Evolutionary conservation across 1,284 basidiomycete genomes (phyloP), one percentile per base, ranked within the genome.

Genomic region (Vanrija sp.): DNA sequence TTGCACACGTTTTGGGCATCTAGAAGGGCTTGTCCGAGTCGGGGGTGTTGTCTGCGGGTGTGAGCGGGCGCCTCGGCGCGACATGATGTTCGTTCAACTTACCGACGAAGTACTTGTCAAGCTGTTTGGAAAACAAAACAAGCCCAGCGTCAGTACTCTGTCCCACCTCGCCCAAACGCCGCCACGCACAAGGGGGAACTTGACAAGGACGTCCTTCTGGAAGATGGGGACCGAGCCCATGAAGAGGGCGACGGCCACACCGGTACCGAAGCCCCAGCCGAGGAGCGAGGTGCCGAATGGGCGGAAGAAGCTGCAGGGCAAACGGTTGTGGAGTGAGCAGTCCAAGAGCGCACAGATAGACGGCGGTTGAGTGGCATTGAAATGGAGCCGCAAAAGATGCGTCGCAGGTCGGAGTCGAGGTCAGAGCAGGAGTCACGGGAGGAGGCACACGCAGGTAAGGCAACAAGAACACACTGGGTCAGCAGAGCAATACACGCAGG

Each of bases 11-110:
- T 39, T 39, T 39, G 2, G 42, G 16, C n/a, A 23, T 55, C 62
- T 73, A 77, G 72, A 76, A 77, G 43, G 75, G 75, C 66, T 77
- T 75, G 68, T 77, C 75, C 25, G 63, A 68, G 51, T 71, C 74
- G 43, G 74, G 75, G 49, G 69, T 73, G 49, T 61, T 71, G 69
- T 77, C 75, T 69, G 54, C 21, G 34, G 34, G 28, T 40, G 53
- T 49, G 21, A 51, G 52, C 34, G 34, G 34, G 25, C 21, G 25
- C 34, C 19, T 19, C 28, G 15, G 29, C 25, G 21, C 21, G 21
- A 28, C 28, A 2, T 28, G 28, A 10, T 28, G 6, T 28, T 10
- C 28, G 6, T 7, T 45, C 23, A 19, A 61, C 68, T 34, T 45
- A 72, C 69, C 69, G 49, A 55, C 52, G 52, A 67, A 71, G 64